A percentile compares a stretch with the other conserved stretches of the same genome.
phyloP scores from a whole-genome alignment of 1,284 basidiomycete species.

The Cryptococcus deneoformans region DNA sequence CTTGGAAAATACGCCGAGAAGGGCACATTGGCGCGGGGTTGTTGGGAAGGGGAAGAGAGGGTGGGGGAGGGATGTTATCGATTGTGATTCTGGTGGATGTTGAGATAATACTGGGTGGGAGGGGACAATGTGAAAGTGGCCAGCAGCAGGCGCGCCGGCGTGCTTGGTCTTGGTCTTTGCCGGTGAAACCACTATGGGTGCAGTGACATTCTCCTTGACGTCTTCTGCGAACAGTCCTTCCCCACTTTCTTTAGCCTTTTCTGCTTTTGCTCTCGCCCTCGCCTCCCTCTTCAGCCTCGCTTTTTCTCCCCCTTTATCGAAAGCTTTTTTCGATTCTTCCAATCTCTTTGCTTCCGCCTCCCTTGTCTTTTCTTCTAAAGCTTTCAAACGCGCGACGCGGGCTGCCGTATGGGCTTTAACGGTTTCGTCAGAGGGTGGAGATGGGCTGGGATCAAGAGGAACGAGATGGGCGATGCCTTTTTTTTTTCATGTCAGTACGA shows the following conservation, averaged over 20 bases:
- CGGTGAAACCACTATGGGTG: background rate
- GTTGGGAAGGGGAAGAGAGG: slow-evolving; percentile 28
- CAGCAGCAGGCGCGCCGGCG: background rate
- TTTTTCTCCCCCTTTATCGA: slow-evolving; percentile 58
- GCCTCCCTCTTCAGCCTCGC: slow-evolving; percentile 61
- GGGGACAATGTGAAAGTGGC: slow-evolving; percentile 31
- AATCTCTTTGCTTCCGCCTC: slow-evolving; percentile 28
- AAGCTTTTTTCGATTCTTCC: slow-evolving; percentile 32
- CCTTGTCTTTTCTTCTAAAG: slow-evolving; percentile 54
- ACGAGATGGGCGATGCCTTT: slow-evolving; percentile 73
- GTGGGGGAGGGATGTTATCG: slow-evolving; percentile 25
- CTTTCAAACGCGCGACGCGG: slow-evolving; percentile 20
- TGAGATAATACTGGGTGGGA: slow-evolving; percentile 13
- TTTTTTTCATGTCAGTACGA: slow-evolving; percentile 1
- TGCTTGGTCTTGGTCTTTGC: background rate
- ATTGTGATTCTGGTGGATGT: slow-evolving; percentile 3
- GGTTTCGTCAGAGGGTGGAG: slow-evolving; percentile 56
- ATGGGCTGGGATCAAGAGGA: slow-evolving; percentile 66
- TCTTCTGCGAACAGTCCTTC: slow-evolving; percentile 1
- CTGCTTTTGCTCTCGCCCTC: slow-evolving; percentile 54
- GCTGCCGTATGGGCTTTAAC: slow-evolving; percentile 49
- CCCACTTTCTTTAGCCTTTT: slow-evolving; percentile 51
- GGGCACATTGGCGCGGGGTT: slow-evolving; percentile 28
- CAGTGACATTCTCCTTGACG: background rate
- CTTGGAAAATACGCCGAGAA: slow-evolving; percentile 30